phyloP scores from a whole-genome alignment of 1,284 basidiomycete genomes.

The Earliella scabrosa region DNA sequence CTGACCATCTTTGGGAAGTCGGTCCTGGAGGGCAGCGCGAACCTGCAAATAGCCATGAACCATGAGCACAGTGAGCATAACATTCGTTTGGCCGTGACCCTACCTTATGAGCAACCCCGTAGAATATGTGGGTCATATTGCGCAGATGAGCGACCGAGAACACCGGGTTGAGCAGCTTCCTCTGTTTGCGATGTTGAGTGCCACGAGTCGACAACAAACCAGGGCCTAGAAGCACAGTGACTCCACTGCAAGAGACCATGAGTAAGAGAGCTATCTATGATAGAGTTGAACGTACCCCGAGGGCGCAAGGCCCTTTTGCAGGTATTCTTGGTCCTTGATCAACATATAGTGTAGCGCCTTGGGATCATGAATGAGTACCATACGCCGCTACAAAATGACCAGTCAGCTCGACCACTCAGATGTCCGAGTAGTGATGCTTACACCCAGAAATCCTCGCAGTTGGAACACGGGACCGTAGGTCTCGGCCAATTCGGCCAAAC shows the following conservation, averaged over 20 bases:
- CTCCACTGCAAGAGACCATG: not conserved
- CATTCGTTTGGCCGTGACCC: too few species aligned
- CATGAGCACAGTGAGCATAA: too few species aligned
- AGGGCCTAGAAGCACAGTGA: conserved; percentile 22
- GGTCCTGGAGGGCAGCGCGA: conserved; percentile 24
- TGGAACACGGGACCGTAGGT: conserved; percentile 7
- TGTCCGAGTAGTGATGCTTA: not conserved
- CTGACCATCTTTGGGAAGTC: conserved; percentile 19
- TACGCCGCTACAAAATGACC: not conserved
- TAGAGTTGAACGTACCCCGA: conserved; percentile 1
- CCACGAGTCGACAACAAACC: conserved; percentile 21
- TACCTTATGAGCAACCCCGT: conserved; percentile 16
- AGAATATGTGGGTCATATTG: conserved; percentile 19
- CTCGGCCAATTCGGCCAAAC: not conserved
- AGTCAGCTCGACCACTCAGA: not conserved
- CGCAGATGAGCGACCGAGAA: conserved; percentile 22
- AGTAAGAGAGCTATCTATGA: not conserved
- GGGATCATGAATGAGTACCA: conserved; percentile 13
- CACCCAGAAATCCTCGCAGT: conserved; percentile 8
- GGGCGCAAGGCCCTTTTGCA: conserved; percentile 9
- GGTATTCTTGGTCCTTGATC: conserved; percentile 15
- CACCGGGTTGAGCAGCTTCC: conserved; percentile 22
- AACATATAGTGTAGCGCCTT: conserved; percentile 14
- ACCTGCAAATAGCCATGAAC: too few species aligned
- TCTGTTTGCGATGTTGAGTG: conserved; percentile 17